phyloP scores from a whole-genome alignment of 2,329 filamentous ascomycete species.

The Colletotrichum filicis region DNA sequence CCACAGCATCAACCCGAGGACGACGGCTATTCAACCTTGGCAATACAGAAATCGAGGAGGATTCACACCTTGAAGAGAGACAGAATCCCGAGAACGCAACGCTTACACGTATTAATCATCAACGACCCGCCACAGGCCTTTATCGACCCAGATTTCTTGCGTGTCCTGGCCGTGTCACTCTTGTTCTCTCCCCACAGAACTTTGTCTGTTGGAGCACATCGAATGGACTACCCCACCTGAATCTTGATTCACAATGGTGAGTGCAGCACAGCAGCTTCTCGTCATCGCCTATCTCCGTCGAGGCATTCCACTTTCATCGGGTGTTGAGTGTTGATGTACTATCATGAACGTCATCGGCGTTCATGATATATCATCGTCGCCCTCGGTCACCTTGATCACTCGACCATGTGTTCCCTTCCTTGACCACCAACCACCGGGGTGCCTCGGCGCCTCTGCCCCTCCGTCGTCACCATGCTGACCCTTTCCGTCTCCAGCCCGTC shows the following conservation, averaged over 20 bases:
- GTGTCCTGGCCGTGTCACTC: slow-evolving; percentile 1
- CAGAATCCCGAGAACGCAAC: neutral
- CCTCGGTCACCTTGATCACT: neutral
- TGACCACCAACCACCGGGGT: neutral
- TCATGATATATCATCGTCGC: neutral
- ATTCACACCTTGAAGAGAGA: neutral
- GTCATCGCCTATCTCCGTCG: slow-evolving; percentile 21
- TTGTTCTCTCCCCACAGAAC: slow-evolving; percentile 21
- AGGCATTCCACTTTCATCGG: neutral
- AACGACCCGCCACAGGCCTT: neutral
- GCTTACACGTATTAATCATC: neutral
- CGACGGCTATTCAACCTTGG: neutral
- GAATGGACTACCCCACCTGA: slow-evolving; percentile 33
- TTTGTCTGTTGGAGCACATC: slow-evolving; percentile 31
- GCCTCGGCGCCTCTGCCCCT: neutral
- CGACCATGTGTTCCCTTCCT: neutral
- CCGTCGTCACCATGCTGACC: neutral
- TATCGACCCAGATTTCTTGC: slow-evolving; percentile 15
- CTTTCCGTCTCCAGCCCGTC: slow-evolving; percentile 10
- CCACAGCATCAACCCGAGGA: neutral
- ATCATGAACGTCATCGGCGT: neutral
- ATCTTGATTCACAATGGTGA: slow-evolving; percentile 31
- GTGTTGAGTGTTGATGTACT: neutral
- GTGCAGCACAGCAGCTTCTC: neutral
- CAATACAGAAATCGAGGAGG: neutral